A percentile compares a stretch with the other conserved stretches of the same genome.
phyloP scores from a whole-genome alignment of 2,329 filamentous ascomycete species.

The Paraphaeosphaeria sporulosa region DNA sequence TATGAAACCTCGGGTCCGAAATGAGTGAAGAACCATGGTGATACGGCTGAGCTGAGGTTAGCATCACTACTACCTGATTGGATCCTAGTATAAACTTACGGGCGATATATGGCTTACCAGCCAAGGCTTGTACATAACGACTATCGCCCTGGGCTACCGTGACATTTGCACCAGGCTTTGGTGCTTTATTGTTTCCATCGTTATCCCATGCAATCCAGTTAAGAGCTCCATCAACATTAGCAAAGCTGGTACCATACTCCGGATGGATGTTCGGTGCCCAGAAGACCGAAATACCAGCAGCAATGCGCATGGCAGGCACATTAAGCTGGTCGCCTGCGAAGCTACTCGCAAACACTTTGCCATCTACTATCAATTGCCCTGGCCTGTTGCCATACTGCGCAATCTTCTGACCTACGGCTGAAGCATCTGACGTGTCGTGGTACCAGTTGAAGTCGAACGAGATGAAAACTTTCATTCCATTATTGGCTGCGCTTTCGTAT shows the following conservation, averaged over 20 bases:
- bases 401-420: conserved; percentile 25
- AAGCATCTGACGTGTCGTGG: conserved; percentile 15
- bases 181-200: conserved; percentile 32
- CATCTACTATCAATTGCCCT: conserved; percentile 31
- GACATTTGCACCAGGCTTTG: conserved; percentile 23
- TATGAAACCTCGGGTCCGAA: conserved; percentile 55
- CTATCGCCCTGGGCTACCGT: conserved; percentile 27
- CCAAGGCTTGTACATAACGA: conserved; percentile 23
- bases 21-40: conserved; percentile 65
- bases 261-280: conserved; percentile 5
- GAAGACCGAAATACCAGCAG: not conserved
- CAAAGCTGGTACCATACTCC: conserved; percentile 2
- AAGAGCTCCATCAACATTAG: conserved; percentile 29
- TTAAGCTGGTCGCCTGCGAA: conserved; percentile 33
- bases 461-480: conserved; percentile 36
- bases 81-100: not conserved
- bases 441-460: conserved; percentile 34
- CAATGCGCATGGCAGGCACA: conserved; percentile 18
- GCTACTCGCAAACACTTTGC: conserved; percentile 35
- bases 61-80: not conserved
- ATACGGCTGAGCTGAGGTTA: conserved; percentile 35
- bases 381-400: conserved; percentile 24
- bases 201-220: conserved; percentile 38
- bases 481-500: conserved; percentile 30
- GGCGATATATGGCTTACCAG: conserved; percentile 47